Percentiles rank a stretch among this genome's conserved stretches.
phyloP scores from a whole-genome alignment of 2,329 filamentous ascomycete species.

The Alternaria triticimaculans region DNA sequence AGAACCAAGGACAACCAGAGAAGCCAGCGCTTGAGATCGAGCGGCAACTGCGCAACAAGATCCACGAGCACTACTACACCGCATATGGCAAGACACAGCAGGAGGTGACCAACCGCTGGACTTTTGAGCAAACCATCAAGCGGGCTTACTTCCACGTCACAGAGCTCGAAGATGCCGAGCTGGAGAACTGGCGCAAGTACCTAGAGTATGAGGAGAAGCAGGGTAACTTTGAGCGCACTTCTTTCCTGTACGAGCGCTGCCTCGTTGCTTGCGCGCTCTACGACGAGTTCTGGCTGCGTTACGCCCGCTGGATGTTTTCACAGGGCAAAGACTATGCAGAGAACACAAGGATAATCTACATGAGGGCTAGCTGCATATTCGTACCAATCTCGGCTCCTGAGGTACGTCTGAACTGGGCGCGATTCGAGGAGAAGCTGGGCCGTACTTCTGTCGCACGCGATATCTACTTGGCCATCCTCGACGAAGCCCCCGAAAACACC shows the following conservation, averaged over 20 bases:
- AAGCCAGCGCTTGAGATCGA: conserved; percentile 82
- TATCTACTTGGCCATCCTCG: conserved; percentile 82
- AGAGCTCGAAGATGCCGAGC: conserved; percentile 82
- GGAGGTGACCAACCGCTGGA: conserved; percentile 93
- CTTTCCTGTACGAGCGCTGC: conserved; percentile 92
- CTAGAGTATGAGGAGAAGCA: conserved; percentile 93
- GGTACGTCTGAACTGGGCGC: conserved; percentile 87
- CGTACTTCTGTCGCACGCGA: conserved; percentile 79
- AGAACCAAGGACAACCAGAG: conserved; percentile 59
- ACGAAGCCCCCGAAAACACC: conserved; percentile 77
- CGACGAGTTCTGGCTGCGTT: conserved; percentile 98
- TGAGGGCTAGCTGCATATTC: conserved; percentile 82
- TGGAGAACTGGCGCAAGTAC: conserved; percentile 94
- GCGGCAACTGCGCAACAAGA: conserved; percentile 77
- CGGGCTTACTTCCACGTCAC: conserved; percentile 97
- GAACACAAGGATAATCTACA: conserved; percentile 90
- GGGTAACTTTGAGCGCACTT: conserved; percentile 74
- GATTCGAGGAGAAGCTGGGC: conserved; percentile 87
- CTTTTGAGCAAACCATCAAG: conserved; percentile 92
- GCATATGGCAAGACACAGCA: conserved; percentile 81
- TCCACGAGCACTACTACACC: conserved; percentile 82
- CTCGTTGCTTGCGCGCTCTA: conserved; percentile 92
- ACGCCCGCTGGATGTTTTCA: conserved; percentile 86
- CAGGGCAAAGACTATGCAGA: conserved; percentile 72
- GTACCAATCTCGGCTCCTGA: conserved; percentile 85